Evolutionary conservation across 1,284 basidiomycete genomes (phyloP), one percentile per base, ranked within the genome.

Genomic region (Cutaneotrichosporon arboriforme): DNA sequence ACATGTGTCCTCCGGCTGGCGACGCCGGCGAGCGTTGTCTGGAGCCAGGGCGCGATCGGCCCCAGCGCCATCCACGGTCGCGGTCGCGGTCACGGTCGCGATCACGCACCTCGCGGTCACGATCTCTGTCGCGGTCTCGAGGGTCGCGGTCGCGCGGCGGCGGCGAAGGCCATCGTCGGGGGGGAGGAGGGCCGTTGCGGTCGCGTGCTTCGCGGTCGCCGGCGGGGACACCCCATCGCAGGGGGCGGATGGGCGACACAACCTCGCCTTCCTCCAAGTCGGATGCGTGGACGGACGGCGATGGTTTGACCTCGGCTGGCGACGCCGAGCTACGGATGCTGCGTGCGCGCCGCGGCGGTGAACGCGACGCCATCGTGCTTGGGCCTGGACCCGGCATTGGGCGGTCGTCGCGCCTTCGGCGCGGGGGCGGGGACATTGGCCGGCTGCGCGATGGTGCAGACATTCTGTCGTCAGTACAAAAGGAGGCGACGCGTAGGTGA

Each of bases 191-290:
- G 26, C 26, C 26, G 21, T 43, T 38, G 18, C 47, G 37, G 18
- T 49, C 47, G 15, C 47, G 38, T 18, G 14, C 23, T 36, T 56
- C 56, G 35, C 23, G 13, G n/a, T 17, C 43, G 43, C 15, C n/a
- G n/a, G n/a, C n/a, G n/a, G n/a, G n/a, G n/a, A n/a, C n/a, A n/a
- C n/a, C 23, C 45, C 51, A 52, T 15, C 63, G 51, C 5, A 57
- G 49, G 1, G 58, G 52, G 4, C 58, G 55, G 18, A 67, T 62
- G 5, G 70, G 69, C 0, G 70, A 73, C 8, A 71, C 44, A 1
- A 73, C 68, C 44, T 73, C 70, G 37, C 70, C 70, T 55, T 73
- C 70, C 50, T 73, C 70, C 12, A 73, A 52, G 52, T 73, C 70
- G 9, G 34, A 18, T n/a, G 39, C 7, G 37, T 52, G 17, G 45